A percentile compares a stretch with the other conserved stretches of the same genome.
Evolutionary conservation across 805 yeast species (phyloP).

Genomic region (Hanseniaspora mollemarum): DNA sequence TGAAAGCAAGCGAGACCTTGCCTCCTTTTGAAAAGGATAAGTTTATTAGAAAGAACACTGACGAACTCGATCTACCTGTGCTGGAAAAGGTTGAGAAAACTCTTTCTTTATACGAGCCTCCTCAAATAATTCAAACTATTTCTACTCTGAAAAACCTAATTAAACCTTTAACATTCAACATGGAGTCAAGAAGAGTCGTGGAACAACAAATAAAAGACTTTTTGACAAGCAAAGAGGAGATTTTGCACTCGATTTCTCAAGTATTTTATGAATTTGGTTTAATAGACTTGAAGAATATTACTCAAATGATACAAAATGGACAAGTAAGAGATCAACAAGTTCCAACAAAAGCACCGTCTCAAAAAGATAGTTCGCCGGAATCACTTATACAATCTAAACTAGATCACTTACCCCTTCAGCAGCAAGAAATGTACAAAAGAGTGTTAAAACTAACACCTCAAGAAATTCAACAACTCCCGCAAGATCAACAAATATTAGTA

Average conservation of each 20-base stretch:
- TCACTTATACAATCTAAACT: neutral
- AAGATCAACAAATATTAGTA: conserved; percentile 3
- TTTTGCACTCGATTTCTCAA: conserved; percentile 61
- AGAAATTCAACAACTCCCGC: conserved; percentile 4
- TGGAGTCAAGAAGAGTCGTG: conserved; percentile 16
- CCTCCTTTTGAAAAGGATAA: conserved; percentile 40
- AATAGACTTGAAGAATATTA: conserved; percentile 26
- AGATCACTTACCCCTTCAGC: neutral
- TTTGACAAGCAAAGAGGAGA: conserved; percentile 42
- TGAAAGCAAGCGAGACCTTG: conserved; percentile 45
- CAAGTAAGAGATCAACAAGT: neutral
- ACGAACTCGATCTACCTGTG: conserved; percentile 39
- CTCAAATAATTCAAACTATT: conserved; percentile 55
- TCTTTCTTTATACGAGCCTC: conserved; percentile 38
- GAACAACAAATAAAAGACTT: conserved; percentile 42
- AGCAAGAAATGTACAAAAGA: neutral
- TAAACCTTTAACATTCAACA: conserved; percentile 19
- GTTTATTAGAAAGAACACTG: conserved; percentile 29
- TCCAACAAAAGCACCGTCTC: neutral
- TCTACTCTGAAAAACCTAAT: conserved; percentile 50
- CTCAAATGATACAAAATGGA: conserved; percentile 7
- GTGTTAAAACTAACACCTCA: conserved; percentile 1
- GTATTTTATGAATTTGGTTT: conserved; percentile 68
- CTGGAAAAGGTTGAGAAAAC: conserved; percentile 50
- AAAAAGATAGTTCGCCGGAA: neutral